Base-by-base conservation (phyloP, 306 rosid species). In the Echinosophora koreensis region DNA sequence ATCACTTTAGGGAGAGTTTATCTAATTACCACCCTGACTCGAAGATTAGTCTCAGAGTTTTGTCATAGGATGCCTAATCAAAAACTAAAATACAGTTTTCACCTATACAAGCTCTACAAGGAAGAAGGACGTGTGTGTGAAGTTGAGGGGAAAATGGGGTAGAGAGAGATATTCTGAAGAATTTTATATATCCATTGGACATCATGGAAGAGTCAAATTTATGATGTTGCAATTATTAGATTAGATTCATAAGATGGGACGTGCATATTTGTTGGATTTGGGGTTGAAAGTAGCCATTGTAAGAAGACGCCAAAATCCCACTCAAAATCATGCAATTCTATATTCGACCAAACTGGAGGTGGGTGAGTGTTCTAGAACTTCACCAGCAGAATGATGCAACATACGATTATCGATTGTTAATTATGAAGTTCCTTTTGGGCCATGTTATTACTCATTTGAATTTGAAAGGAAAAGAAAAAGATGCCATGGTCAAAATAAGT, bases 241-340 rank as follows among this genome's bases (percentile, higher is more conserved):
- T 74, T 64, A 57, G 66, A 75, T 79, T 69, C 73, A 66, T 57
- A 44, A 83, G 85, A 83, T 80, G 83, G 85, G 88, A 81, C 87
- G 85, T 87, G 71, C 84, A 32, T 68, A 12, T 80, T 78, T 77
- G 82, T 84, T 67, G 78, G 83, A 78, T 80, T 79, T 38, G 82
- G 77, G 82, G 72, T 74, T 81, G 90, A 88, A 86, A 83, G 72
- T 66, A 78, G 73, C 77, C 80, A 77, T 81, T 74, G 16, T 64
- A 69, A 83, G 93, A 92, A 92, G 86, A 84, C 81, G 90, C 91
- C 97, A 90, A 90, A 89, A 82, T 66, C 71, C 66, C 91, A 85
- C 89, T 82, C 83, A 88, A 87, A 92, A 87, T 87, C 90, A 90
- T 81, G 90, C 91, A 82, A 87, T 84, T 80, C 89, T 78, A 81